Evolutionary conservation across 179 eudicot genomes (phyloP).

Genomic region (Nepenthes alata): DNA sequence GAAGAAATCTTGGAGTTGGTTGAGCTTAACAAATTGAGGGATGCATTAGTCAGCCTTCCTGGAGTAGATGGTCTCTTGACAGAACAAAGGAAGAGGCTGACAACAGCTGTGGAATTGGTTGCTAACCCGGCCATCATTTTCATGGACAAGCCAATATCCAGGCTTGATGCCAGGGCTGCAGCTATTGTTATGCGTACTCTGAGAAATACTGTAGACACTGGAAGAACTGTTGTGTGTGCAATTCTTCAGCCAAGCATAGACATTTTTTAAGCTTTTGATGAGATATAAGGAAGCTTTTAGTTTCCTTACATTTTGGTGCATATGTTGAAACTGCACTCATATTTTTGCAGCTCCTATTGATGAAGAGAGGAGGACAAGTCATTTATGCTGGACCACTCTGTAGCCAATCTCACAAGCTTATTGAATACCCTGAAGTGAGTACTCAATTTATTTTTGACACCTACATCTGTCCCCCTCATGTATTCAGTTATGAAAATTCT

Average conservation of each 20-base stretch:
- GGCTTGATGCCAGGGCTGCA: slow-evolving; percentile 82
- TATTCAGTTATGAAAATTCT: background rate
- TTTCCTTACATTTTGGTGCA: too few species aligned
- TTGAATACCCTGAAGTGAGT: slow-evolving; percentile 62
- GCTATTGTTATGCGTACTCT: slow-evolving; percentile 75
- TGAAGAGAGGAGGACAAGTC: slow-evolving; percentile 77
- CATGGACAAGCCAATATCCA: slow-evolving; percentile 79
- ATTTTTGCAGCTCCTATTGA: slow-evolving; percentile 40
- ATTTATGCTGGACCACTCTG: slow-evolving; percentile 65
- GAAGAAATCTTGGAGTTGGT: slow-evolving; percentile 66
- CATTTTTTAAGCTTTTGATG: slow-evolving; percentile 73
- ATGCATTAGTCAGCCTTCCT: slow-evolving; percentile 59
- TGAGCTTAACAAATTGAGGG: slow-evolving; percentile 40
- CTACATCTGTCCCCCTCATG: background rate
- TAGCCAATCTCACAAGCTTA: slow-evolving; percentile 33
- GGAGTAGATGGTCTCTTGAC: slow-evolving; percentile 55
- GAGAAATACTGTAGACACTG: slow-evolving; percentile 58
- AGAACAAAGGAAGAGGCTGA: slow-evolving; percentile 65
- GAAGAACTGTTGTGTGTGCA: slow-evolving; percentile 75
- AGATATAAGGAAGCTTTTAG: slow-evolving; percentile 21
- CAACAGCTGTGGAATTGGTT: slow-evolving; percentile 66
- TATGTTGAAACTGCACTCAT: background rate
- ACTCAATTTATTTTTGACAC: background rate
- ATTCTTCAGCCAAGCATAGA: slow-evolving; percentile 76
- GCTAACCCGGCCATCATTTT: slow-evolving; percentile 73